Evolutionary conservation across 768 basidiomycete genomes (phyloP).

Genomic region (Hydnum rufescens): DNA sequence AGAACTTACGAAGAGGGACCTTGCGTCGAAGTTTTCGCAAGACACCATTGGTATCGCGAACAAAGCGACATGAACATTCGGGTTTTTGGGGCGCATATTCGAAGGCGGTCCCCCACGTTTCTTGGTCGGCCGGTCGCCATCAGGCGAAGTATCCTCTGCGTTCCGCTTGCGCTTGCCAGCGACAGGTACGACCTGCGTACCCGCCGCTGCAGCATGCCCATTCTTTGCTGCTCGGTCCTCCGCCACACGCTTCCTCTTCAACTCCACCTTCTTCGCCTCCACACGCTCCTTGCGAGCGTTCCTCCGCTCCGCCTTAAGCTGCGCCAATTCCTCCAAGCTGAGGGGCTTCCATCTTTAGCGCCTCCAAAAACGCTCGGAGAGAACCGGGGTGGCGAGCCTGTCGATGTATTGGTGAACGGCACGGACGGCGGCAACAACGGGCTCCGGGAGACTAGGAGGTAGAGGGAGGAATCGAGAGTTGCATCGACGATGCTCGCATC

Average conservation of each 20-base stretch:
- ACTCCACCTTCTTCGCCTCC: constrained; percentile 4
- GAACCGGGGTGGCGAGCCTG: background rate
- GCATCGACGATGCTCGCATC: constrained; percentile 8
- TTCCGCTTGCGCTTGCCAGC: constrained; percentile 3
- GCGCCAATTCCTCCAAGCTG: background rate
- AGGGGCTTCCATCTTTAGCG: background rate
- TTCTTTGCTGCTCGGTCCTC: background rate
- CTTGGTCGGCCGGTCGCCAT: constrained; percentile 1
- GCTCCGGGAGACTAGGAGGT: constrained; percentile 1
- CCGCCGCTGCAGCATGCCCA: background rate
- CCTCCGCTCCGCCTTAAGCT: background rate
- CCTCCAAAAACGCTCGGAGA: background rate
- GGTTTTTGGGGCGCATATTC: background rate
- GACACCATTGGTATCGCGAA: background rate
- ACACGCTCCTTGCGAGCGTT: background rate
- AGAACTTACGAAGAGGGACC: background rate
- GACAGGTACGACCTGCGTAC: background rate
- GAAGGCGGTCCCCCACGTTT: background rate
- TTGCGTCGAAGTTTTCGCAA: background rate
- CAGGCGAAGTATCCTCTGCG: constrained; percentile 1
- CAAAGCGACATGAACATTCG: background rate
- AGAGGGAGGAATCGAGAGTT: background rate
- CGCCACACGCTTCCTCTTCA: background rate
- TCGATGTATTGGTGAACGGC: background rate
- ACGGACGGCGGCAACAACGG: background rate